Conservation (phyloP, 2,329 filamentous ascomycete genomes). For the Escovopsis sp. region DNA sequence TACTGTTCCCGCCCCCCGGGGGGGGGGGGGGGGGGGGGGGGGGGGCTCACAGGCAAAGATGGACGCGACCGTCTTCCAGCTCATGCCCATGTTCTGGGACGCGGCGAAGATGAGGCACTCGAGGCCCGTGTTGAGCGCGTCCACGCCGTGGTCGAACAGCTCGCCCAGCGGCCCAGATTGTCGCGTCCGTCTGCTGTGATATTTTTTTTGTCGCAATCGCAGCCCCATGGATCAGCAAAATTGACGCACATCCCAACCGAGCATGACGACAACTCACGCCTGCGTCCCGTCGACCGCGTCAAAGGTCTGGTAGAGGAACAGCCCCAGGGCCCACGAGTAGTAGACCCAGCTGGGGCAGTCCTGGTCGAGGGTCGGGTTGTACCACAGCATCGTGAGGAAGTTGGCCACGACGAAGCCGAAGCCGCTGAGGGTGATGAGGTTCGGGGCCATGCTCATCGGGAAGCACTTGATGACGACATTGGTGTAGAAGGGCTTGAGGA, state of each 20-base stretch:
- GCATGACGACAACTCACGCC: slow-evolving; percentile 45
- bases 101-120: slow-evolving; percentile 86
- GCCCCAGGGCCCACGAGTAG: slow-evolving; percentile 71
- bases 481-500: slow-evolving; percentile 96
- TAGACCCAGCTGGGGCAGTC: slow-evolving; percentile 96
- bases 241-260: not conserved
- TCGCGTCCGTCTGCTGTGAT: slow-evolving; percentile 58
- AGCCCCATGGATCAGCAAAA: too few relatives aligned
- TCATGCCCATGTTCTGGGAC: slow-evolving; percentile 83
- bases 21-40: slow-evolving; percentile 4
- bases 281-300: slow-evolving; percentile 93
- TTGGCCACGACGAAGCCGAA: slow-evolving; percentile 85
- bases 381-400: slow-evolving; percentile 85
- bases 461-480: slow-evolving; percentile 89
- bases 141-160: slow-evolving; percentile 93
- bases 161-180: slow-evolving; percentile 92
- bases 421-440: slow-evolving; percentile 76
- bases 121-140: slow-evolving; percentile 90
- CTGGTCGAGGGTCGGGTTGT: slow-evolving; percentile 58
- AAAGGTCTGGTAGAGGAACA: slow-evolving; percentile 97
- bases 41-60: slow-evolving; percentile 60
- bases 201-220: not conserved
- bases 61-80: slow-evolving; percentile 72
- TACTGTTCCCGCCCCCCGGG: not conserved
- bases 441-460: slow-evolving; percentile 86